These are phyloP conservation scores for Themeda triandra DNA, from an alignment of 176 grass and related monocot genomes.

Conservation along the genomic window DNA sequence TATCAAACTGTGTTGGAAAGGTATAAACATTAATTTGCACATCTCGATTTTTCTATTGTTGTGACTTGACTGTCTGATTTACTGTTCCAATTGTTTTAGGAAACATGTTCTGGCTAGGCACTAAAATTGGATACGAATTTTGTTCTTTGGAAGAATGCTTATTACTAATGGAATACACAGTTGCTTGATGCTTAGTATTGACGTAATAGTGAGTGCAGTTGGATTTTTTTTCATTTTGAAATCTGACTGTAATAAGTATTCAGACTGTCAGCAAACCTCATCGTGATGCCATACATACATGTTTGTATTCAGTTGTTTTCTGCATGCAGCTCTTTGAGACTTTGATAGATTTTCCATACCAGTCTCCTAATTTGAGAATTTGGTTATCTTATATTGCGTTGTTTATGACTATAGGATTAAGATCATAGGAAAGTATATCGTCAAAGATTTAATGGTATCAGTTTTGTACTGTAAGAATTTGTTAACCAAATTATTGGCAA, in stretches of 20 bases:
- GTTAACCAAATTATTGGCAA: not conserved
- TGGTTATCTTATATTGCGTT: not conserved
- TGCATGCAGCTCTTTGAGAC: not conserved
- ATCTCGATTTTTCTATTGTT: not conserved
- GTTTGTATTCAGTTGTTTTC: conserved; percentile 10
- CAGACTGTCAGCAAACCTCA: not conserved
- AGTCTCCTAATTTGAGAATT: not conserved
- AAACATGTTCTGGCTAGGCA: not conserved
- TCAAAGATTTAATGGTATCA: not conserved
- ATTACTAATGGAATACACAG: not conserved
- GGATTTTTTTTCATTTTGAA: conserved; percentile 10
- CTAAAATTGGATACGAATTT: not conserved
- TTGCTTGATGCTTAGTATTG: not conserved
- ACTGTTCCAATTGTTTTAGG: not conserved
- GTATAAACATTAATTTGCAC: conserved; percentile 21
- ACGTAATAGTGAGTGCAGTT: not conserved
- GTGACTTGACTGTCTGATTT: not conserved
- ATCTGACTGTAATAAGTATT: conserved; percentile 16
- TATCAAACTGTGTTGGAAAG: conserved; percentile 99
- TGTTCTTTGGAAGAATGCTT: not conserved
- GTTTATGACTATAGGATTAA: not conserved
- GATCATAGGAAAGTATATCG: not conserved
- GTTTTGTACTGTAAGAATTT: not conserved
- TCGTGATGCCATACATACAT: not conserved
- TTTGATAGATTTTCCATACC: not conserved